Percentiles rank a stretch among this genome's conserved stretches.
Evolutionary conservation across 2,329 filamentous ascomycete genomes (phyloP).

Genomic region (Beauveria sp.): DNA sequence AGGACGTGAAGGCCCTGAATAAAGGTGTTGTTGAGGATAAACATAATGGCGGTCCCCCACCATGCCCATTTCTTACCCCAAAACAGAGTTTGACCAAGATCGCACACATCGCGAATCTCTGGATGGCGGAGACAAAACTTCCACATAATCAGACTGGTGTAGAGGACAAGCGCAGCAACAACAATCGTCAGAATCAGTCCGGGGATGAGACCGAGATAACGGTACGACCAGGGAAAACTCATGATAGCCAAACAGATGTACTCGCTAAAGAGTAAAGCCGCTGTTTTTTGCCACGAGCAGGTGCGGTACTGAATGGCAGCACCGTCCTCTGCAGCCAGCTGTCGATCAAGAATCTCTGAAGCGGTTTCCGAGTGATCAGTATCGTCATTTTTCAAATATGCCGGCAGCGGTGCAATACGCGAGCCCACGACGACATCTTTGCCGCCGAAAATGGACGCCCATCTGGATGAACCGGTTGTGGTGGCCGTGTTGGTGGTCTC

Average conservation of each 20-base stretch:
- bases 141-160: slow-evolving; percentile 61
- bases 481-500: slow-evolving; percentile 9
- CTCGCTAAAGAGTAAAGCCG: slow-evolving; percentile 83
- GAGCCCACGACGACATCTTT: slow-evolving; percentile 37
- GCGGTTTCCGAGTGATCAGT: slow-evolving; percentile 38
- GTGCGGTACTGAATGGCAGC: slow-evolving; percentile 86
- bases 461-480: slow-evolving; percentile 20
- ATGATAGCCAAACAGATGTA: slow-evolving; percentile 91
- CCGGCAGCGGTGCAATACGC: slow-evolving; percentile 41
- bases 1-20: slow-evolving; percentile 79
- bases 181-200: slow-evolving; percentile 75
- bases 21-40: slow-evolving; percentile 89
- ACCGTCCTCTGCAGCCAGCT: slow-evolving; percentile 68
- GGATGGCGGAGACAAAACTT: slow-evolving; percentile 87
- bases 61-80: slow-evolving; percentile 63
- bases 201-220: slow-evolving; percentile 76
- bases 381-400: slow-evolving; percentile 32
- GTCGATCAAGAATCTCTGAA: slow-evolving; percentile 47
- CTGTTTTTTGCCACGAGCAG: slow-evolving; percentile 93
- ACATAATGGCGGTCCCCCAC: slow-evolving; percentile 70
- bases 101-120: slow-evolving; percentile 85
- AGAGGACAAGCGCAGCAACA: slow-evolving; percentile 70
- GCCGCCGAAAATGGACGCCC: slow-evolving; percentile 32
- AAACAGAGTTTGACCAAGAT: slow-evolving; percentile 93
- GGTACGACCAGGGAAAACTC: slow-evolving; percentile 94